Conservation (phyloP, 257 asterid genomes). For the Orobanche coerulescens region DNA sequence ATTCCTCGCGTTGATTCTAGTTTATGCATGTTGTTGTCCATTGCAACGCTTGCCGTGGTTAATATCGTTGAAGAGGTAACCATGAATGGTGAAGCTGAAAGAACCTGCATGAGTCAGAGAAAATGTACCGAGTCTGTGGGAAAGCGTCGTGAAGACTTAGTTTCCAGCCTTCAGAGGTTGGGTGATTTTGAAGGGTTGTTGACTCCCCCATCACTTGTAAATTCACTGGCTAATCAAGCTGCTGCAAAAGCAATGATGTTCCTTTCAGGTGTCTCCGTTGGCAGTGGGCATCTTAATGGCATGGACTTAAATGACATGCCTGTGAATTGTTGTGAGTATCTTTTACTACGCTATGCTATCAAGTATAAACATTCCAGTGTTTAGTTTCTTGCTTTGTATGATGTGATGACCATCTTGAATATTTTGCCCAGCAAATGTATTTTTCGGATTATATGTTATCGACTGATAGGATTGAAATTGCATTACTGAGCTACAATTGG, state of each 20-base stretch:
- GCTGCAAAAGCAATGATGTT: slow-evolving; percentile 91
- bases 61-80: slow-evolving; percentile 77
- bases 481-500: neutral
- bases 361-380: neutral
- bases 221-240: slow-evolving; percentile 89
- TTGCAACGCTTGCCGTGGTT: slow-evolving; percentile 65
- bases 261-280: slow-evolving; percentile 68
- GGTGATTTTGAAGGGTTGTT: slow-evolving; percentile 80
- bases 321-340: slow-evolving; percentile 63
- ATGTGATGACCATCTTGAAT: slow-evolving; percentile 14
- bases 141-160: slow-evolving; percentile 63
- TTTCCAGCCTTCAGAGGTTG: slow-evolving; percentile 73
- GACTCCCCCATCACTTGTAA: slow-evolving; percentile 68
- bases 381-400: slow-evolving; percentile 13
- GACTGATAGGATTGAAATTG: slow-evolving; percentile 1
- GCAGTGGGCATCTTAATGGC: slow-evolving; percentile 78
- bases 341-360: slow-evolving; percentile 14
- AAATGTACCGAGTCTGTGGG: slow-evolving; percentile 41
- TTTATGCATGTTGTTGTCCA: slow-evolving; percentile 81
- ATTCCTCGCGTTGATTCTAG: slow-evolving; percentile 93
- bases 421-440: neutral
- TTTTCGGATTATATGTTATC: slow-evolving; percentile 8
- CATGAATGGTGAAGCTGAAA: slow-evolving; percentile 38
- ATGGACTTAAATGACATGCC: slow-evolving; percentile 82
- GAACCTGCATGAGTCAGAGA: slow-evolving; percentile 31